Base-by-base conservation (phyloP, 805 yeast species). In the Candida ulmi region DNA sequence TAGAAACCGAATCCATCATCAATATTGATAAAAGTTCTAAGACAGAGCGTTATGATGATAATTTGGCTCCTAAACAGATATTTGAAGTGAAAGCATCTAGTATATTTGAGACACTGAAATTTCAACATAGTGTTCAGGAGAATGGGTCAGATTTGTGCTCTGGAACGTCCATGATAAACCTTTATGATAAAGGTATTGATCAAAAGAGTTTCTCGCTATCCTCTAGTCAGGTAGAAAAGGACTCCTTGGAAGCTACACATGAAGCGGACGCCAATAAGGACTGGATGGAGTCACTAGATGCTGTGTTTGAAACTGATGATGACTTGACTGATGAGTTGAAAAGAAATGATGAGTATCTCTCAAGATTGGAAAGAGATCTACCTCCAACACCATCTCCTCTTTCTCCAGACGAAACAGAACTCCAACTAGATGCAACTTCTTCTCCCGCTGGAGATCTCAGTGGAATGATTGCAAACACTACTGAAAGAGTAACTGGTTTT, bases 251-350 rank as follows among this genome's bases (percentile, higher is more conserved):
- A 17, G 31, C 37, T 7, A 24, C 17, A 17, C 18, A 17, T n/a
- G 36, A 40, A 9, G 19, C 40, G 13, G 35, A 32, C n/a, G 37
- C 35, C 21, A 41, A 38, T 18, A 45, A 42, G 8, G 51, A 43
- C 19, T 49, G 50, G 50, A 42, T 48, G 7, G 30, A 36, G 11
- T 37, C 48, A 2, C 40, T 50, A 31, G 38, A 50, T 29, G 41
- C 44, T 8, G 52, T 52, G 5, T 48, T 50, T 17, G 46, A 36
- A 9, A 31, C 48, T 17, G 50, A 53, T 33, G 53, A 46, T 7
- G 40, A 50, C 21, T 26, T 48, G 7, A 33, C 40, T 4, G 37
- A 32, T 29, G 49, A 42, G 17, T 31, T 52, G 16, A 30, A 32
- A n/a, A 35, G 28, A 13, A 25, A 32, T 35, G 42, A 36, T 18